Percentiles rank a stretch among this genome's conserved stretches.
phyloP scores from a whole-genome alignment of 305 asterid genomes.

The Fraxinus ornus region DNA sequence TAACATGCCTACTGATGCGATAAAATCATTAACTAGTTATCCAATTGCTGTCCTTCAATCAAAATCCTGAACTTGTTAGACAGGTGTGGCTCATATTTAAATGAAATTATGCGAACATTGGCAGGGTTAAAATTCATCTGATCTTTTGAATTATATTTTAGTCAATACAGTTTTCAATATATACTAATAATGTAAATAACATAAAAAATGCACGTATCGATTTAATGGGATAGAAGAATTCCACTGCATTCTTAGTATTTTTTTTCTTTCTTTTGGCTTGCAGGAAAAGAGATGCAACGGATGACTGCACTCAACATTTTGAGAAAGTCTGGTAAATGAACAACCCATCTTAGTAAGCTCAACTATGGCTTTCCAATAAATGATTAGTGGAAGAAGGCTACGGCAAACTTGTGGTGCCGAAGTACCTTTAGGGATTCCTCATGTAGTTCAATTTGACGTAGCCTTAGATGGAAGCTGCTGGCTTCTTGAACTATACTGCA shows the following conservation, averaged over 20 bases:
- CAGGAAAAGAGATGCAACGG: slow-evolving; percentile 77
- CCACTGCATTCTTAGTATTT: neutral
- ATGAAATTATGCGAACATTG: neutral
- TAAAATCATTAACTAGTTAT: neutral
- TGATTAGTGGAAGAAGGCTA: slow-evolving; percentile 23
- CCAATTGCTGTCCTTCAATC: too few species aligned
- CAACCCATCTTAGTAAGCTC: slow-evolving; percentile 33
- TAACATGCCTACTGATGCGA: neutral
- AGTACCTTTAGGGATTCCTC: slow-evolving; percentile 6
- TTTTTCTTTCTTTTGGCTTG: neutral
- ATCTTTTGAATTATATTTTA: neutral
- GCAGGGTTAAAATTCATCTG: neutral
- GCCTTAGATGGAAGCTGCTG: slow-evolving; percentile 19
- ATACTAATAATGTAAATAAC: neutral
- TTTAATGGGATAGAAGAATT: neutral
- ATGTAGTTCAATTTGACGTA: slow-evolving; percentile 17
- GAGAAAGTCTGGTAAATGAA: slow-evolving; percentile 44
- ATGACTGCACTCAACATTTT: slow-evolving; percentile 56
- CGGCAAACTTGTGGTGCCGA: slow-evolving; percentile 18
- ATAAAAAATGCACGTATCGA: neutral
- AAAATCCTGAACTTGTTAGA: neutral
- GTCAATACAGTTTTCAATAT: slow-evolving; percentile 3
- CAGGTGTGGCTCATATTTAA: neutral
- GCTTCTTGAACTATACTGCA: slow-evolving; percentile 13
- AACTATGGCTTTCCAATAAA: slow-evolving; percentile 40